Evolutionary conservation across 2,329 filamentous ascomycete species (phyloP), one percentile per base, ranked within the genome.

Genomic region (Beauveria scarabaeidicola): DNA sequence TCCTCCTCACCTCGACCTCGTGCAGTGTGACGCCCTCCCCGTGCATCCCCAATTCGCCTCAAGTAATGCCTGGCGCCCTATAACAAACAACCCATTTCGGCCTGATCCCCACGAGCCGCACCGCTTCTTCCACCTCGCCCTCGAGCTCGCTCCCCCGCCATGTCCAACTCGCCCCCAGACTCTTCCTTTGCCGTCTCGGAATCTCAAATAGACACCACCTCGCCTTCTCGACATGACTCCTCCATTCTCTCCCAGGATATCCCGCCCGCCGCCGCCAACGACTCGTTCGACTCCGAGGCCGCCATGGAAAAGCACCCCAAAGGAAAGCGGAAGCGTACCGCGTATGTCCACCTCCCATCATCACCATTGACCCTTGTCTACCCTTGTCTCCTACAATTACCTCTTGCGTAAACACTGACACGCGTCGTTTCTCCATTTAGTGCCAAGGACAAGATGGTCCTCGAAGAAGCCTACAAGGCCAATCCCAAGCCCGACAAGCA

Each of bases 401-500:
- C 5, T 25, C 19, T 52, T 23, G n/a, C 48, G 11, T 15, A 7
- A 29, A 46, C n/a, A 38, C 48, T 65, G 58, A 68, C 63, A 36
- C 53, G 29, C 17, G 54, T 54, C 11, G 5, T 13, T 17, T 4
- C 11, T 51, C 19, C 6, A 11, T 64, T 15, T 64, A 96, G 91
- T 69, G 87, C 89, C 44, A 89, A 93, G 74, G 93, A 97, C 76
- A 93, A 96, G 77, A 83, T 87, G 56, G 83, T 95, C 57, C 85
- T 97, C 62, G 93, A 97, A 74, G 82, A 88, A 40, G 91, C 93
- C 61, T 97, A 96, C 70, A 81, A 84, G 66, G 82, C 80, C 63
- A 95, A 97, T 72, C 84, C 90, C 7, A 97, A 96, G 73, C 93
- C 93, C 38, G 92, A 96, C 77, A 97, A 96, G 75, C 82, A 86